A percentile compares a stretch with the other conserved stretches of the same genome.
Evolutionary conservation across 345 rosid species (phyloP).

Genomic region (Syzygium grande): DNA sequence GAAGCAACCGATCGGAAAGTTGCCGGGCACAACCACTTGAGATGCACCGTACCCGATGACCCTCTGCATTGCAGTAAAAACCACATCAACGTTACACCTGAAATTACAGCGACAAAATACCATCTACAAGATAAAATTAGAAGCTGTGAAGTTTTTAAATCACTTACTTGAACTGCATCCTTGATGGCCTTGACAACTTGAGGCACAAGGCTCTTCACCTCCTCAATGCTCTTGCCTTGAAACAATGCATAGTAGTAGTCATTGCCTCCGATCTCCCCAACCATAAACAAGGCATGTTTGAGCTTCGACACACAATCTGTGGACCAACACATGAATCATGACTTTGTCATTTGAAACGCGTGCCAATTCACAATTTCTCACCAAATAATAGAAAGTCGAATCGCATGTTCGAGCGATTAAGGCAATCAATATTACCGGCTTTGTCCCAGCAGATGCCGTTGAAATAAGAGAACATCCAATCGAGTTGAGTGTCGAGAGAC

Average conservation of each 20-base stretch:
- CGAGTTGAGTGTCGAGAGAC: neutral
- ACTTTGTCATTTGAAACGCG: neutral
- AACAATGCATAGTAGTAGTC: neutral
- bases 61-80: neutral
- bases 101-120: neutral
- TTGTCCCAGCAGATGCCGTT: neutral
- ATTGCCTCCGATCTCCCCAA: neutral
- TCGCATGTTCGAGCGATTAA: neutral
- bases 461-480: slow-evolving; percentile 2
- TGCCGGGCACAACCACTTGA: neutral
- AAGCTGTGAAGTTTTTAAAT: neutral
- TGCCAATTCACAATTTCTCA: neutral
- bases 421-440: neutral
- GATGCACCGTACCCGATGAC: neutral
- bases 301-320: neutral
- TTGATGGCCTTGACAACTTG: neutral
- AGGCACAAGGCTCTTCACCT: neutral
- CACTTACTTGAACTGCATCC: neutral
- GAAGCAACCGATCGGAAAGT: slow-evolving; percentile 3
- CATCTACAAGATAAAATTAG: neutral
- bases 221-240: neutral
- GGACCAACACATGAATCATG: neutral
- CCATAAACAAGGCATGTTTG: neutral
- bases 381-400: neutral
- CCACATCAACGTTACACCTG: neutral